A percentile compares a stretch with the other conserved stretches of the same genome.
phyloP scores from a whole-genome alignment of 805 yeast genomes.

The Naumovozyma castellii region DNA sequence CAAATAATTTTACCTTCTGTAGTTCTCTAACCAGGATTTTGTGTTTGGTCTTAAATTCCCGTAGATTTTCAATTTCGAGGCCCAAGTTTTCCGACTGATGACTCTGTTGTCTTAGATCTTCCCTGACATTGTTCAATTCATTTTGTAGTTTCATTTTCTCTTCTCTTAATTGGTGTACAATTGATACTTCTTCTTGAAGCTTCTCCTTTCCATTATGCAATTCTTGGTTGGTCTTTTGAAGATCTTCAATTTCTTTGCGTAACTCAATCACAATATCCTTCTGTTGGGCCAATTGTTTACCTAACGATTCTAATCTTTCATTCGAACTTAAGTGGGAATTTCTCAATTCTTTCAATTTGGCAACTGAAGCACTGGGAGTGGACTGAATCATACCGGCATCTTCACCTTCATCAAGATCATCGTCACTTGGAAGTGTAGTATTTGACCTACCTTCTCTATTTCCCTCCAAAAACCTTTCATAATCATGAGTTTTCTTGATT shows the following conservation, averaged over 20 bases:
- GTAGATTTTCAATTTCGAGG: background rate
- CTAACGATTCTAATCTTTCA: background rate
- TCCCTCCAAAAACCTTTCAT: background rate
- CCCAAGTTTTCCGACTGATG: too few species aligned
- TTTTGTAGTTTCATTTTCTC: background rate
- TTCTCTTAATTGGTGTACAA: too few species aligned
- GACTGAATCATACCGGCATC: too few species aligned
- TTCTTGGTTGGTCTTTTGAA: background rate
- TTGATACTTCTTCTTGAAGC: too few species aligned
- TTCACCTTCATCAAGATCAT: too few species aligned
- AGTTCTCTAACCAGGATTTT: background rate
- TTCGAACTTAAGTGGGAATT: background rate
- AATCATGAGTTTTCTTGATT: background rate
- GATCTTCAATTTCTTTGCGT: background rate
- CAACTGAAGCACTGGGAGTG: too few species aligned
- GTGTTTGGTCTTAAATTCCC: background rate
- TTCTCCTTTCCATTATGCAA: background rate
- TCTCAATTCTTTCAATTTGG: too few species aligned
- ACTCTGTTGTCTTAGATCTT: background rate
- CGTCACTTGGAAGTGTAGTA: too few species aligned
- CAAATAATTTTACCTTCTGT: background rate
- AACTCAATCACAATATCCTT: background rate
- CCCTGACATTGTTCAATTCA: background rate
- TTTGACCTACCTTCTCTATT: too few species aligned
- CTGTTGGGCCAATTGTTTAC: background rate